Base-by-base conservation (phyloP, 495 filamentous ascomycete genomes). In the Neurospora sp. region DNA sequence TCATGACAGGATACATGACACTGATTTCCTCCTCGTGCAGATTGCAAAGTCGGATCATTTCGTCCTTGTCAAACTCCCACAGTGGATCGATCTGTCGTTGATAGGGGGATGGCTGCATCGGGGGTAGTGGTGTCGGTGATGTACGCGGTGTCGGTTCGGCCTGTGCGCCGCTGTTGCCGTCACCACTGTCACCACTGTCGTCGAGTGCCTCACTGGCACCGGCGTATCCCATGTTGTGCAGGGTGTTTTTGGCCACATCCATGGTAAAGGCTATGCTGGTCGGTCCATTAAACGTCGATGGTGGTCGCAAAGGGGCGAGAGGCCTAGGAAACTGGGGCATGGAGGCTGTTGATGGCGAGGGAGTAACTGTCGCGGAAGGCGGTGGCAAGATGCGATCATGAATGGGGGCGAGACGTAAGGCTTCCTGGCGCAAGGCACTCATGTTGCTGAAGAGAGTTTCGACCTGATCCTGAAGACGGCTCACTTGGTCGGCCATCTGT, bases 191-290 rank as follows among this genome's bases (percentile, higher is more conserved):
- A 40, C 44, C 69, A 76, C 90, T 87, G n/a, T 88, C 84, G 37
- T 89, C 87, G 39, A 76, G 84, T 69, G 87, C 87, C 61, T 91
- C 90, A 16, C 79, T 75, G 0, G 82, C 75, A 1, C 83, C 84
- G 8, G 89, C 88, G 72, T 96, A 94, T 2, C 94, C 94, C 93
- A 97, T 96, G 72, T 89, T 93, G 74, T 95, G 92, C 31, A 97
- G 82, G 20, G 93, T 97, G 45, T 89, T 92, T 78, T 92, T 93
- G 31, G 94, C 94, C 5, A 97, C 91, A 74, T 94, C 91, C 72
- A 97, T 89, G 74, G 90, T 94, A 83, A 94, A 97, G 8, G 90
- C 89, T 9, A 90, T 92, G 82, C 93, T 95, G 0, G 93, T 97
- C 3, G 94, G 94, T 0, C 94, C 94, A 69, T 91, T 91, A 74